phyloP scores from a whole-genome alignment of 768 basidiomycete genomes.

The Infundibulicybe gibba region DNA sequence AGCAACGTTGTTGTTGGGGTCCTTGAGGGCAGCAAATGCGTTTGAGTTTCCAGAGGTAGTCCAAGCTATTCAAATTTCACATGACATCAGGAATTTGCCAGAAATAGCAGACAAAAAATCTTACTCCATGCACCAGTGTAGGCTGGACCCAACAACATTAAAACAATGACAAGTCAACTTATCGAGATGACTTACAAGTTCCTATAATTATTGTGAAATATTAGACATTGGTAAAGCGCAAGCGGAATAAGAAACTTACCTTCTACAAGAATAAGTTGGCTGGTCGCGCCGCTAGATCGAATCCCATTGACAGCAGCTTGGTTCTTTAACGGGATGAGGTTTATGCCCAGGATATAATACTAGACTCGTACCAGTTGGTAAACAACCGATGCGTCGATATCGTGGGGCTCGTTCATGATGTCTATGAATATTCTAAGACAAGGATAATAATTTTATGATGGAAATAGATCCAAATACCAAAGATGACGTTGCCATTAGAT shows the following conservation, averaged over 20 bases:
- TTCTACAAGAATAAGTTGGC: constrained; percentile 46
- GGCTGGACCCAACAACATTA: constrained; percentile 21
- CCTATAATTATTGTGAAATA: constrained; percentile 9
- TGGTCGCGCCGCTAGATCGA: constrained; percentile 58
- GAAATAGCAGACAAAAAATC: constrained; percentile 4
- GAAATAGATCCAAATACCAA: constrained; percentile 29
- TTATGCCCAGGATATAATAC: not conserved
- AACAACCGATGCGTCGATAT: constrained; percentile 48
- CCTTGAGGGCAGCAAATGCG: constrained; percentile 47
- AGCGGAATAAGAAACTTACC: constrained; percentile 13
- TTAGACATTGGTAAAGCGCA: not conserved
- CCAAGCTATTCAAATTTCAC: constrained; percentile 46
- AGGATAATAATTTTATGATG: not conserved
- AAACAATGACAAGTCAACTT: constrained; percentile 6
- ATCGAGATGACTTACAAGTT: constrained; percentile 24
- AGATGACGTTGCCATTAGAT: constrained; percentile 51
- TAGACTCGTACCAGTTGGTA: constrained; percentile 39
- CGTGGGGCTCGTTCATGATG: constrained; percentile 66
- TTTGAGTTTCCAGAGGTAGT: constrained; percentile 51
- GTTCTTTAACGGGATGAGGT: constrained; percentile 26
- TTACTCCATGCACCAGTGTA: constrained; percentile 61
- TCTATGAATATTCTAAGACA: constrained; percentile 18
- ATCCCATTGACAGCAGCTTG: constrained; percentile 70
- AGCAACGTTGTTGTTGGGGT: constrained; percentile 60
- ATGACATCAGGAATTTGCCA: constrained; percentile 1